Percentiles rank a stretch among this genome's conserved stretches.
Conservation (phyloP, 352 stramenopile genomes). For the Phytophthora quininea region DNA sequence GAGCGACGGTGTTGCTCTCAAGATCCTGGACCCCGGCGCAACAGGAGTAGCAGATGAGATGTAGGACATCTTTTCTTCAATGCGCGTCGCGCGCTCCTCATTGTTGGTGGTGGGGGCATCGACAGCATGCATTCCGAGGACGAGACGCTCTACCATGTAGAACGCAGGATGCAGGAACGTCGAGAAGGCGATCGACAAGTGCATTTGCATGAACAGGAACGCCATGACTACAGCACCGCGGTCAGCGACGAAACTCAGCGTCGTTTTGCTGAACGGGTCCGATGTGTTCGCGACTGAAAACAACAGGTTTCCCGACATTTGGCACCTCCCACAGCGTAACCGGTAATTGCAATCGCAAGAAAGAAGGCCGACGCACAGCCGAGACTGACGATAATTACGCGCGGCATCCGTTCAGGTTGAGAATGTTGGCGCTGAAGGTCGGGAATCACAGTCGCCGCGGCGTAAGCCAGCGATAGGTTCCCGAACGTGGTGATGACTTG, state of each 20-base stretch:
- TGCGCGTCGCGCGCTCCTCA: not conserved
- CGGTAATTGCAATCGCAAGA: slow-evolving; percentile 26
- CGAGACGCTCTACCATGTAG: slow-evolving; percentile 32
- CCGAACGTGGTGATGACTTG: slow-evolving; percentile 21
- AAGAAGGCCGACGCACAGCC: slow-evolving; percentile 35
- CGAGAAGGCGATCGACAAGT: slow-evolving; percentile 41
- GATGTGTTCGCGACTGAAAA: slow-evolving; percentile 21
- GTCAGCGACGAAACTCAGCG: slow-evolving; percentile 20
- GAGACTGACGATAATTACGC: slow-evolving; percentile 35
- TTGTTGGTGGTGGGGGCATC: not conserved
- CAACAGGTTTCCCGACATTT: slow-evolving; percentile 27
- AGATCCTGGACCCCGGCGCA: slow-evolving; percentile 18
- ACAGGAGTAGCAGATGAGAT: slow-evolving; percentile 22
- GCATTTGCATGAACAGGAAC: slow-evolving; percentile 25
- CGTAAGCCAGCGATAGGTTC: slow-evolving; percentile 21
- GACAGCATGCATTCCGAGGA: not conserved
- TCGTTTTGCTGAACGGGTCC: slow-evolving; percentile 10
- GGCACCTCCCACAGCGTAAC: slow-evolving; percentile 31
- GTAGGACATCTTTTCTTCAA: slow-evolving; percentile 43
- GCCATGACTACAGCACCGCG: slow-evolving; percentile 22
- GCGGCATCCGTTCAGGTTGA: slow-evolving; percentile 35
- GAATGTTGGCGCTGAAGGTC: slow-evolving; percentile 32
- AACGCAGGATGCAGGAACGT: slow-evolving; percentile 35
- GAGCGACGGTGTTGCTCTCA: slow-evolving; percentile 28
- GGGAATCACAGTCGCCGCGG: slow-evolving; percentile 16